Conservation (phyloP, 176 grass and related monocot species). For the Triticum aestivum region DNA sequence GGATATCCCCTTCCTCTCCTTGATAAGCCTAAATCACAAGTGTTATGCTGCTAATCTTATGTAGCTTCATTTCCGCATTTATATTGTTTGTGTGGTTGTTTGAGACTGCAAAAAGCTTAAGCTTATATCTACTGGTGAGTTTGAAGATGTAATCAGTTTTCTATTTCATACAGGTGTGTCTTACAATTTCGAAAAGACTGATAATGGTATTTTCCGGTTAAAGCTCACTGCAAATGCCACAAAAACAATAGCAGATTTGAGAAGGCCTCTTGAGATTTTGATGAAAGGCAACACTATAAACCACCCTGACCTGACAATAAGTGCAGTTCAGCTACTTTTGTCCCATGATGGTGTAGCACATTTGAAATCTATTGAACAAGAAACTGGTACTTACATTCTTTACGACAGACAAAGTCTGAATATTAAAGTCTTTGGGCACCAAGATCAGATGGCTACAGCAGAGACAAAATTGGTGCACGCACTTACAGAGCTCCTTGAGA, state of each 20-base stretch:
- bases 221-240: constrained; percentile 68
- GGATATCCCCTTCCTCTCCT: background rate
- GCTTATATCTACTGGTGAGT: background rate
- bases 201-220: constrained; percentile 51
- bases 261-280: constrained; percentile 64
- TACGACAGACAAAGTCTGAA: constrained; percentile 72
- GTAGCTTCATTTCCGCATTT: background rate
- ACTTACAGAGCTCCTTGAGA: constrained; percentile 48
- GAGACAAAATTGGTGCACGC: constrained; percentile 67
- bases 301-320: constrained; percentile 52
- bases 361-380: constrained; percentile 59
- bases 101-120: background rate
- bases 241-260: constrained; percentile 84
- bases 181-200: constrained; percentile 48
- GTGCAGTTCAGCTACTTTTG: constrained; percentile 49
- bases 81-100: background rate
- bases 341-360: constrained; percentile 58
- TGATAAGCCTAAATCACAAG: background rate
- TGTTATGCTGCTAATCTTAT: background rate
- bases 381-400: constrained; percentile 63
- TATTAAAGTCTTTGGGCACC: constrained; percentile 61
- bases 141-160: background rate
- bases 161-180: background rate
- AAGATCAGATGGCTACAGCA: constrained; percentile 38
- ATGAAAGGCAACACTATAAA: constrained; percentile 77